These are phyloP conservation scores for Vicia faba DNA, from an alignment of 306 rosid genomes.

Conservation along the genomic window DNA sequence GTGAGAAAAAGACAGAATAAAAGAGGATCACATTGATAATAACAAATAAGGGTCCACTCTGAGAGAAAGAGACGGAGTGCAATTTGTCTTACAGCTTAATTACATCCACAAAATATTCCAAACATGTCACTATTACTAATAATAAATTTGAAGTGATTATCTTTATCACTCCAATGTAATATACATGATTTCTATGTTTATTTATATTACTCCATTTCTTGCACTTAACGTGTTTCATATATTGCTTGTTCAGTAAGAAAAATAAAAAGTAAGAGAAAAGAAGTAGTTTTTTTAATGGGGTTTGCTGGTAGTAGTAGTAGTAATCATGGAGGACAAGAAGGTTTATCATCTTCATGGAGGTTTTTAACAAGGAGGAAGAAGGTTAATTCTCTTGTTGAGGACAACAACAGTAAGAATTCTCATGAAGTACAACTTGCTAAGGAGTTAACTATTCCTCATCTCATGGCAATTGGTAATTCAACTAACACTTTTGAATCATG, in stretches of 20 bases:
- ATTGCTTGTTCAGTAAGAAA: constrained; percentile 2
- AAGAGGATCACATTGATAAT: background rate
- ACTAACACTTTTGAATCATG: constrained; percentile 51
- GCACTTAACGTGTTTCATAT: background rate
- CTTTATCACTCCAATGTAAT: background rate
- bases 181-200: background rate
- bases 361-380: constrained; percentile 70
- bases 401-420: background rate
- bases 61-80: background rate
- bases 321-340: constrained; percentile 34
- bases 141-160: background rate
- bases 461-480: constrained; percentile 72
- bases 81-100: background rate
- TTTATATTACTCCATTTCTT: background rate
- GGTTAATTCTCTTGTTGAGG: constrained; percentile 60
- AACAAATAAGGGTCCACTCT: background rate
- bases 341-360: constrained; percentile 52
- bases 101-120: background rate
- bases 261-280: background rate
- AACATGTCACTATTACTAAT: background rate
- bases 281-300: constrained; percentile 51
- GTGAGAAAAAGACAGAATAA: too few relatives aligned
- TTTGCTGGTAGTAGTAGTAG: constrained; percentile 29
- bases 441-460: constrained; percentile 73
- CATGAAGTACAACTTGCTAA: constrained; percentile 58